Percentiles rank a stretch among this genome's conserved stretches.
Conservation (phyloP, 106 monocot species). For the Platanthera guangdongensis region DNA sequence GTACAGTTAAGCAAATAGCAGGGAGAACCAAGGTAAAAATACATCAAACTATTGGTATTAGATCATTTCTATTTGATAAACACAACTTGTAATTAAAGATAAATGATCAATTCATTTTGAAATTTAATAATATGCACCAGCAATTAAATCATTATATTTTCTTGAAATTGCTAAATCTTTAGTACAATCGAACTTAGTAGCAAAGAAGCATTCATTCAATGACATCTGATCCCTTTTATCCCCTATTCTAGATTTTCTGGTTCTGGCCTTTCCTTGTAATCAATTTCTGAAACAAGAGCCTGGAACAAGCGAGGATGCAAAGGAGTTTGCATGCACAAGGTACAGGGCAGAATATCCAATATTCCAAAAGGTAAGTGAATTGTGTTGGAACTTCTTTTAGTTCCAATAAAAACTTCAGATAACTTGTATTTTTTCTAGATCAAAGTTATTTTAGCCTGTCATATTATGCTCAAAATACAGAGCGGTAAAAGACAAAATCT, state of each 20-base stretch:
- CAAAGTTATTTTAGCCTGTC: background rate
- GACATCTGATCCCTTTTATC: background rate
- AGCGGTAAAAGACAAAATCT: background rate
- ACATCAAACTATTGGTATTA: too few species aligned
- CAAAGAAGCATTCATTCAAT: too few species aligned
- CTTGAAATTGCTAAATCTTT: background rate
- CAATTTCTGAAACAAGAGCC: constrained; percentile 87
- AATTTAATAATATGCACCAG: too few species aligned
- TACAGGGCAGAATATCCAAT: constrained; percentile 90
- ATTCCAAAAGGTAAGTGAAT: constrained; percentile 68
- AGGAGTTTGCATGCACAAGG: constrained; percentile 85
- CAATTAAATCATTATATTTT: background rate
- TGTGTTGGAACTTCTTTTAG: background rate
- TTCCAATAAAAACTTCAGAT: background rate
- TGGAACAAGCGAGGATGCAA: constrained; percentile 55
- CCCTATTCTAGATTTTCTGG: constrained; percentile 58
- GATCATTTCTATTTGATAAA: too few species aligned
- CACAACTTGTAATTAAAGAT: too few species aligned
- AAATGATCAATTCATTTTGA: too few species aligned
- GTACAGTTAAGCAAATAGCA: too few species aligned
- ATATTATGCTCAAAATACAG: background rate
- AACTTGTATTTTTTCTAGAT: background rate
- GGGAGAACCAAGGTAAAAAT: too few species aligned
- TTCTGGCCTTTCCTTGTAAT: constrained; percentile 94
- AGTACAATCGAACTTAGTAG: background rate